Percentiles rank a stretch among this genome's conserved stretches.
phyloP scores from a whole-genome alignment of 345 rosid species.

The Brassica carinata region DNA sequence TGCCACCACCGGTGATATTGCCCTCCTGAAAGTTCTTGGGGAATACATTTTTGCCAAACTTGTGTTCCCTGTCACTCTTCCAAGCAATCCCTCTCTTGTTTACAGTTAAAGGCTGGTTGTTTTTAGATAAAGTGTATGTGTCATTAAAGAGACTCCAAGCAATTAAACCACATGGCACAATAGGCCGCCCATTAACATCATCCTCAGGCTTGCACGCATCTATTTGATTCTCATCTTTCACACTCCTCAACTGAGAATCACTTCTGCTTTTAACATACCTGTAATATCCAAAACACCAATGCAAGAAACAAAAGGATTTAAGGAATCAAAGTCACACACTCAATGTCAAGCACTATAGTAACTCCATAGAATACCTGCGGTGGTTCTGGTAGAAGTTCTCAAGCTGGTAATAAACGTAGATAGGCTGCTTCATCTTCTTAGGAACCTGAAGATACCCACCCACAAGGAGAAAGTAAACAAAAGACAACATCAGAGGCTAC shows the following conservation, averaged over 20 bases:
- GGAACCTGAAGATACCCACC: constrained; percentile 52
- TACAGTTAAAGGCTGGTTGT: constrained; percentile 46
- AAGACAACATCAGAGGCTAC: constrained; percentile 21
- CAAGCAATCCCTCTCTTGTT: constrained; percentile 78
- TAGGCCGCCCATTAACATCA: constrained; percentile 35
- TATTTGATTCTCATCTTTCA: constrained; percentile 42
- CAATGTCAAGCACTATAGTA: constrained; percentile 10
- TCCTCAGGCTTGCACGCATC: constrained; percentile 70
- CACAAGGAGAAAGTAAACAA: constrained; percentile 23
- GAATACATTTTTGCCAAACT: constrained; percentile 77
- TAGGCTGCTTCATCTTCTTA: constrained; percentile 80
- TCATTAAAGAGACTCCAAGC: constrained; percentile 99
- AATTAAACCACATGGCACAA: constrained; percentile 96
- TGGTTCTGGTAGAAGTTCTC: constrained; percentile 99
- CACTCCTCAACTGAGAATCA: constrained; percentile 61
- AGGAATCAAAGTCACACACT: constrained; percentile 7
- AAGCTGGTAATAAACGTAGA: constrained; percentile 94
- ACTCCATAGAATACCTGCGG: constrained; percentile 59
- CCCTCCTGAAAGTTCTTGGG: constrained; percentile 82
- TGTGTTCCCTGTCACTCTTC: constrained; percentile 91
- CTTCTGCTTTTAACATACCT: constrained; percentile 96
- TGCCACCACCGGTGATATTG: constrained; percentile 60
- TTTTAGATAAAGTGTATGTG: constrained; percentile 63
- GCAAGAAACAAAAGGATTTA: not conserved
- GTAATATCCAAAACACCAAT: constrained; percentile 23